phyloP scores from a whole-genome alignment of 2,329 filamentous ascomycete species.

The Corynespora cassiicola region DNA sequence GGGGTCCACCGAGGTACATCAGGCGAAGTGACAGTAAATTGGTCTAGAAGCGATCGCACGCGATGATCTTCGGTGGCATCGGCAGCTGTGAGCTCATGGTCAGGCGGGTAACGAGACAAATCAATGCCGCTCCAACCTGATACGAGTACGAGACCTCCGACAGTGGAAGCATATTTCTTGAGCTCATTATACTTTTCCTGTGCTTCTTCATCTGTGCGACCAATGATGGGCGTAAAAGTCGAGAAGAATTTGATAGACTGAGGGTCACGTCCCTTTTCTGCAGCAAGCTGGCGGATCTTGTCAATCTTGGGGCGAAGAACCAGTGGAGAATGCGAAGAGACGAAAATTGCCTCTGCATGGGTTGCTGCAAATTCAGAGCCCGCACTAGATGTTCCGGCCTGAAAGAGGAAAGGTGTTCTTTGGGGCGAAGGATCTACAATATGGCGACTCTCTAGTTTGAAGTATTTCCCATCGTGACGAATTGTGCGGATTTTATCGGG shows the following conservation, averaged over 20 bases:
- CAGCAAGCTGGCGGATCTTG: slow-evolving; percentile 60
- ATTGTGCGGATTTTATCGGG: slow-evolving; percentile 67
- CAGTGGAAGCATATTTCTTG: slow-evolving; percentile 59
- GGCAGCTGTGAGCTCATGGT: slow-evolving; percentile 62
- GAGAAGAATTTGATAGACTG: slow-evolving; percentile 61
- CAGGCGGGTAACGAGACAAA: slow-evolving; percentile 62
- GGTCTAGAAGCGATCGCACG: slow-evolving; percentile 39
- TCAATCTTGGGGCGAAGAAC: slow-evolving; percentile 59
- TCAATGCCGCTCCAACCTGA: slow-evolving; percentile 68
- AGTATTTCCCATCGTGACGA: slow-evolving; percentile 65
- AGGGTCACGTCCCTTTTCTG: slow-evolving; percentile 61
- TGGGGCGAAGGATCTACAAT: slow-evolving; percentile 51
- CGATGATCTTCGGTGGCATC: slow-evolving; percentile 60
- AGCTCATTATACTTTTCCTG: slow-evolving; percentile 58
- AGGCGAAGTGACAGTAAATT: slow-evolving; percentile 39
- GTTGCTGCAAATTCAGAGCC: slow-evolving; percentile 63
- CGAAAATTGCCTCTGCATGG: slow-evolving; percentile 68
- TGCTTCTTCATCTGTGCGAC: slow-evolving; percentile 54
- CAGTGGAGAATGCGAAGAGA: slow-evolving; percentile 60
- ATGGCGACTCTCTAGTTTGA: slow-evolving; percentile 53
- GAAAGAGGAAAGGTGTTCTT: slow-evolving; percentile 50
- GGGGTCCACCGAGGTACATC: slow-evolving; percentile 38
- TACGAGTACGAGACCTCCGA: slow-evolving; percentile 63
- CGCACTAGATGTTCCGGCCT: slow-evolving; percentile 65
- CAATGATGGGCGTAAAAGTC: slow-evolving; percentile 44